Evolutionary conservation across 2,329 filamentous ascomycete genomes (phyloP).

Genomic region (Biscogniauxia mediterranea): DNA sequence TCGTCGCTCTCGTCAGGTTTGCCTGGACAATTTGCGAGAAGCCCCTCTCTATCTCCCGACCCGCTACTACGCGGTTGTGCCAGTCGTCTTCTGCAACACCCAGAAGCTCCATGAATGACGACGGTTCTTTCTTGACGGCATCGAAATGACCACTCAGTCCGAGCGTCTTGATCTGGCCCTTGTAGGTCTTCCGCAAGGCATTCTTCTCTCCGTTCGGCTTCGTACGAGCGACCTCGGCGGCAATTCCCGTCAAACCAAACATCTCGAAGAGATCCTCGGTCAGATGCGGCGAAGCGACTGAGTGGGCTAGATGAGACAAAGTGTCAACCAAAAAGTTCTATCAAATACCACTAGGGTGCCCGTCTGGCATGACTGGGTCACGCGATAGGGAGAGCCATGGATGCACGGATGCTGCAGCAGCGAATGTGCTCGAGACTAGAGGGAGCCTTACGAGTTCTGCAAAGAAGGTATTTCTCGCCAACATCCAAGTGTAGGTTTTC

Average conservation of each 20-base stretch:
- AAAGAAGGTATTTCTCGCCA: slow-evolving; percentile 65
- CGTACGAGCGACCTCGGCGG: slow-evolving; percentile 60
- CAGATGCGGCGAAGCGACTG: slow-evolving; percentile 45
- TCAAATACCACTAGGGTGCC: slow-evolving; percentile 23
- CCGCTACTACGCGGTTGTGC: slow-evolving; percentile 52
- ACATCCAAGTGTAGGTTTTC: slow-evolving; percentile 65
- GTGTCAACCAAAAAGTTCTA: slow-evolving; percentile 43
- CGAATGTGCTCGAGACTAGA: slow-evolving; percentile 36
- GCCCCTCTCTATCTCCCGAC: slow-evolving; percentile 54
- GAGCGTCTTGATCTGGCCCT: slow-evolving; percentile 64
- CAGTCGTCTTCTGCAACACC: slow-evolving; percentile 55
- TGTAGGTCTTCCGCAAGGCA: slow-evolving; percentile 65
- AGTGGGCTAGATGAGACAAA: slow-evolving; percentile 45
- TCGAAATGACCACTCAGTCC: slow-evolving; percentile 63
- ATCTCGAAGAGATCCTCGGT: slow-evolving; percentile 59
- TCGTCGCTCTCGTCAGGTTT: slow-evolving; percentile 49
- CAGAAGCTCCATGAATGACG: slow-evolving; percentile 53
- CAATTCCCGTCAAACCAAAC: slow-evolving; percentile 56
- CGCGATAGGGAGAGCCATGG: slow-evolving; percentile 20
- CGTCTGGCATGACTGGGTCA: slow-evolving; percentile 9
- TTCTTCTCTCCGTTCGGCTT: slow-evolving; percentile 67
- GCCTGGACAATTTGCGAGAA: slow-evolving; percentile 45
- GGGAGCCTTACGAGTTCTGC: slow-evolving; percentile 65
- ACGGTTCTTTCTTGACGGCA: slow-evolving; percentile 53
- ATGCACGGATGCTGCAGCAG: slow-evolving; percentile 23